Evolutionary conservation across 495 filamentous ascomycete genomes (phyloP).

Genomic region (Trichoderma gamsii): DNA sequence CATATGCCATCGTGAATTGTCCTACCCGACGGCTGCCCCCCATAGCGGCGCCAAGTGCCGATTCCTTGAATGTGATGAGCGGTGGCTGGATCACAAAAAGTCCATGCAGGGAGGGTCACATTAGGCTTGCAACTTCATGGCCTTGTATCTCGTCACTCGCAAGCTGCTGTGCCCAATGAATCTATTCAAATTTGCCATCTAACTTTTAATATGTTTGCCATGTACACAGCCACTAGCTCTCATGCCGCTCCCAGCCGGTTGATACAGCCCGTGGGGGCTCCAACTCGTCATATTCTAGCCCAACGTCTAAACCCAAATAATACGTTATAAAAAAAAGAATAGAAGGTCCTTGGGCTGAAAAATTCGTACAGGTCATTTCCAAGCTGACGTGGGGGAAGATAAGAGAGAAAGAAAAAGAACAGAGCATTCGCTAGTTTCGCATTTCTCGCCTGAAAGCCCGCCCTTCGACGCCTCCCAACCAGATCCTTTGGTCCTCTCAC

Average conservation of each 20-base stretch:
- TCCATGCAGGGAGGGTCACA: background rate
- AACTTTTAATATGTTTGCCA: background rate
- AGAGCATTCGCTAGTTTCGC: background rate
- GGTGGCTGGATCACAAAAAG: background rate
- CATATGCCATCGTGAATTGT: background rate
- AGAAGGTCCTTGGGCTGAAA: background rate
- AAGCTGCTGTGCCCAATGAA: background rate
- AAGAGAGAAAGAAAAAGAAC: constrained; percentile 2
- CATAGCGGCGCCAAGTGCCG: background rate
- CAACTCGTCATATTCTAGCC: background rate
- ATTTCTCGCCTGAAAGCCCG: background rate
- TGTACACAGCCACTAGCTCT: background rate
- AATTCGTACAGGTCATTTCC: background rate
- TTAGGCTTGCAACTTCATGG: background rate
- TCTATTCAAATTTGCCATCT: background rate
- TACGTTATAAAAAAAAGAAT: background rate
- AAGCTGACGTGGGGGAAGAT: background rate
- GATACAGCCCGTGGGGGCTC: background rate
- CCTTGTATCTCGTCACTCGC: background rate
- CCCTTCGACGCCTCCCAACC: background rate
- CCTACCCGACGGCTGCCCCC: background rate
- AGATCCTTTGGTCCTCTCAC: background rate
- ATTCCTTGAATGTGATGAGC: background rate
- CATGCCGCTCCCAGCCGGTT: background rate
- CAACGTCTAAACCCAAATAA: background rate